These are phyloP conservation scores for Claviceps citrina DNA, from an alignment of 2,329 filamentous ascomycete species.

Conservation along the genomic window DNA sequence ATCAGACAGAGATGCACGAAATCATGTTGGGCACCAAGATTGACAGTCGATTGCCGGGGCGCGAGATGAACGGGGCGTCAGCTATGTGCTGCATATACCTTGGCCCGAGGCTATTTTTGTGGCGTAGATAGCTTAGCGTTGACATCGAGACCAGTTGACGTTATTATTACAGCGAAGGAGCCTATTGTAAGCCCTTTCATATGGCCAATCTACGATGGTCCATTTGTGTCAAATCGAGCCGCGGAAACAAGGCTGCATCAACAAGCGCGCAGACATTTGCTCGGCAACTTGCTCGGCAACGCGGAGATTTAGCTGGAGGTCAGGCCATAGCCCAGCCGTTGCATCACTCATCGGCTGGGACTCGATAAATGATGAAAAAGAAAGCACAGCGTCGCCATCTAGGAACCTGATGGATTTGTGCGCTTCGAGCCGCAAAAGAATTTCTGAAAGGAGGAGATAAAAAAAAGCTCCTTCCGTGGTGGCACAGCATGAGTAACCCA, in stretches of 20 bases:
- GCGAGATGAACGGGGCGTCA: background rate
- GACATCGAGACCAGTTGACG: background rate
- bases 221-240: too few species aligned
- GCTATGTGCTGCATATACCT: background rate
- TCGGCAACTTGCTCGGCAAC: too few species aligned
- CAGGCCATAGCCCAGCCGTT: too few species aligned
- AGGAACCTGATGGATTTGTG: background rate
- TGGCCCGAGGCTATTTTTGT: background rate
- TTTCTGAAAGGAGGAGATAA: too few species aligned
- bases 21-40: constrained; percentile 3
- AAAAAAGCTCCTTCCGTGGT: background rate
- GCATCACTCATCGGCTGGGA: background rate
- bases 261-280: too few species aligned
- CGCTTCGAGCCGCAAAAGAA: too few species aligned
- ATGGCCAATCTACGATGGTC: too few species aligned
- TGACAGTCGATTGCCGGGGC: background rate
- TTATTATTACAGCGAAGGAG: background rate
- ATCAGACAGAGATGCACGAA: background rate
- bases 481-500: background rate
- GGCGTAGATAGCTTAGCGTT: background rate
- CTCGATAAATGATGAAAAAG: background rate
- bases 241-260: background rate
- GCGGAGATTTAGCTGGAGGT: too few species aligned
- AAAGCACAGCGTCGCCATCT: background rate
- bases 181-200: too few species aligned